phyloP scores from a whole-genome alignment of 2,329 filamentous ascomycete species.

The Alternaria gansuensis region DNA sequence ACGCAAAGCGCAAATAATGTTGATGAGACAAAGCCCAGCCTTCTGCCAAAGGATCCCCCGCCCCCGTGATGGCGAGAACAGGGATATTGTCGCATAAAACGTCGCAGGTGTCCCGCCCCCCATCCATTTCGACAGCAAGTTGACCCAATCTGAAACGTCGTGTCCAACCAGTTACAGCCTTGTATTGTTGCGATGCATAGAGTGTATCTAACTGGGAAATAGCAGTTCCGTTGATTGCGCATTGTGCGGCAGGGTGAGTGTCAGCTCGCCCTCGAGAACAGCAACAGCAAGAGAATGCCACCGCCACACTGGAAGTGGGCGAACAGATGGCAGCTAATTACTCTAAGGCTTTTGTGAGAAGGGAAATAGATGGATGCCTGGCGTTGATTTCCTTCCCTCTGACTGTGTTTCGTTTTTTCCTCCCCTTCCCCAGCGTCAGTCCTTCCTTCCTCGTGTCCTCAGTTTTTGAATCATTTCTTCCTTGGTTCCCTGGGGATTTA shows the following conservation, averaged over 20 bases:
- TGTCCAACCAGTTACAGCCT: neutral
- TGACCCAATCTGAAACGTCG: neutral
- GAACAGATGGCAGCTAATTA: neutral
- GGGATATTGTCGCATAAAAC: neutral
- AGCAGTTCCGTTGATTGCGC: neutral
- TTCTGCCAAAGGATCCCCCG: neutral
- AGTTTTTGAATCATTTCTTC: neutral
- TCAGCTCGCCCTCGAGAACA: neutral
- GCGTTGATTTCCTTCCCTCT: neutral
- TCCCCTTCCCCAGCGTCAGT: no score
- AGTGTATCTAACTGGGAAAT: neutral
- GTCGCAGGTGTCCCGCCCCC: neutral
- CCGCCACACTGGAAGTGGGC: neutral
- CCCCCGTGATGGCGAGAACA: no score
- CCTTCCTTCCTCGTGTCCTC: neutral
- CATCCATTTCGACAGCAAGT: neutral
- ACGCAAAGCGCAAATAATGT: no score
- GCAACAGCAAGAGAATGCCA: no score
- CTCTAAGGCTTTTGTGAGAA: neutral
- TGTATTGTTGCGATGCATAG: neutral
- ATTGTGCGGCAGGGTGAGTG: constrained; percentile 2
- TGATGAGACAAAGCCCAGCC: neutral
- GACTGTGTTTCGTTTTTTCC: neutral
- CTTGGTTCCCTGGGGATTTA: neutral
- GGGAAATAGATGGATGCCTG: neutral